Evolutionary conservation across 2,329 filamentous ascomycete species (phyloP).

Genomic region (Metarhizium sp.): DNA sequence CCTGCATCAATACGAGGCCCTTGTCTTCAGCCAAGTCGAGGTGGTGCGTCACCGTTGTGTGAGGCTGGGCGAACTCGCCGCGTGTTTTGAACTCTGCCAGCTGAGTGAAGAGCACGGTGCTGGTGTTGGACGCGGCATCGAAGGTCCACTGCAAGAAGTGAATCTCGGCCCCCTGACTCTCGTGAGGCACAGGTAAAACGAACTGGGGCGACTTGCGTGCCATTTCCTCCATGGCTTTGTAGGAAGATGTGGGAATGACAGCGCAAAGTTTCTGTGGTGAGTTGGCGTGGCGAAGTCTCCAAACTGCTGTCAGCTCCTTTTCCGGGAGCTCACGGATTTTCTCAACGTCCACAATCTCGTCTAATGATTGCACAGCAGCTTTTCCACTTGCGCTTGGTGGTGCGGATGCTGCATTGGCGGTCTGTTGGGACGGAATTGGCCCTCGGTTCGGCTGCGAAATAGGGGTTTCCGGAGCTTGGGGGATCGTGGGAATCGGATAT

Average conservation of each 20-base stretch:
- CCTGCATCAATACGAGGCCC: conserved; percentile 78
- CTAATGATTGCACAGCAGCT: conserved; percentile 34
- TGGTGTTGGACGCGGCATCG: conserved; percentile 53
- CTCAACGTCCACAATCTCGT: conserved; percentile 60
- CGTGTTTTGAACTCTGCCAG: conserved; percentile 87
- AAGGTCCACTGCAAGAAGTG: conserved; percentile 97
- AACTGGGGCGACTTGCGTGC: conserved; percentile 78
- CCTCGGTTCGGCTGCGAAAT: conserved; percentile 25
- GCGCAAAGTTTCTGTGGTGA: conserved; percentile 75
- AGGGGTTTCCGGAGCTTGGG: conserved; percentile 26
- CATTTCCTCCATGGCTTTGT: conserved; percentile 58
- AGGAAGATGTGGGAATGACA: conserved; percentile 64
- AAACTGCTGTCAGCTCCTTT: conserved; percentile 78
- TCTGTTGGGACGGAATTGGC: conserved; percentile 17
- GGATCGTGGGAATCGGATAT: conserved; percentile 26
- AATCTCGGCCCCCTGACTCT: conserved; percentile 67
- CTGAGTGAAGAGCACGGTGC: conserved; percentile 84
- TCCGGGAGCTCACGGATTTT: conserved; percentile 65
- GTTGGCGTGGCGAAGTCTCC: conserved; percentile 77
- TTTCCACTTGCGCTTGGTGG: neutral
- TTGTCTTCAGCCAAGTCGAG: conserved; percentile 66
- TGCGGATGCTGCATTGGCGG: conserved; percentile 5
- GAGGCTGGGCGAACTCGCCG: conserved; percentile 81
- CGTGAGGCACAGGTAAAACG: conserved; percentile 74
- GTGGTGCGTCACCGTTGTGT: conserved; percentile 92